These are phyloP conservation scores for Chaetomium cochliodes DNA, from an alignment of 495 filamentous ascomycete genomes.

Conservation along the genomic window DNA sequence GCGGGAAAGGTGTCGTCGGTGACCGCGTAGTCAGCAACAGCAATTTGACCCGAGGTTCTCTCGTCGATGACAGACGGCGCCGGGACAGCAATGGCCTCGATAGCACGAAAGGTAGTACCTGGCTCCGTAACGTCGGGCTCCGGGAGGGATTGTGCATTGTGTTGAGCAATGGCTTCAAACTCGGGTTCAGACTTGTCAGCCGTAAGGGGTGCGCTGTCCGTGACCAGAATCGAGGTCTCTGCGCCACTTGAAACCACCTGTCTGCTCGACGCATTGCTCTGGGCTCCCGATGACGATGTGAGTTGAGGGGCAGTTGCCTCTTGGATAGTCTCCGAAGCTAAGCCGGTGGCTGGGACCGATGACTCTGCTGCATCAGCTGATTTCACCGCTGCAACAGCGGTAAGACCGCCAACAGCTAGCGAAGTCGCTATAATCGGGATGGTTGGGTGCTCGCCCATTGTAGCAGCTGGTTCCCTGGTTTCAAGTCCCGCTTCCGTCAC, in stretches of 20 bases:
- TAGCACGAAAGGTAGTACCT: not conserved
- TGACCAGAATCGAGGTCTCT: not conserved
- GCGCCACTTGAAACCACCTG: not conserved
- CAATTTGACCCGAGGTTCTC: not conserved
- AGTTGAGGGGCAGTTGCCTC: not conserved
- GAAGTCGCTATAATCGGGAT: not conserved
- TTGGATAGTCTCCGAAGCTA: not conserved
- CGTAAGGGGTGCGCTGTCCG: not conserved
- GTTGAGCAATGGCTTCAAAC: constrained; percentile 15
- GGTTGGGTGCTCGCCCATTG: not conserved
- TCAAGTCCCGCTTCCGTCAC: not conserved
- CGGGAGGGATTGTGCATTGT: constrained; percentile 2
- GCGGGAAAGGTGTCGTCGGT: not conserved
- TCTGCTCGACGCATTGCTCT: not conserved
- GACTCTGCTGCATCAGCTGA: not conserved
- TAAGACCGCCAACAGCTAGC: not conserved
- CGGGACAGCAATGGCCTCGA: not conserved
- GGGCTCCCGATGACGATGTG: not conserved
- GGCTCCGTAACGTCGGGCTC: not conserved
- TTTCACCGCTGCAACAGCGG: not conserved
- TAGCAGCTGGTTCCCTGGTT: not conserved
- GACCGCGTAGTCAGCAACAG: not conserved
- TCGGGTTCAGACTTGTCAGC: not conserved
- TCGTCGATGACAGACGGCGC: not conserved
- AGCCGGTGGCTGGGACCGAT: not conserved